A percentile compares a stretch with the other conserved stretches of the same genome.
phyloP scores from a whole-genome alignment of 495 filamentous ascomycete genomes.

The Neurospora sp. region DNA sequence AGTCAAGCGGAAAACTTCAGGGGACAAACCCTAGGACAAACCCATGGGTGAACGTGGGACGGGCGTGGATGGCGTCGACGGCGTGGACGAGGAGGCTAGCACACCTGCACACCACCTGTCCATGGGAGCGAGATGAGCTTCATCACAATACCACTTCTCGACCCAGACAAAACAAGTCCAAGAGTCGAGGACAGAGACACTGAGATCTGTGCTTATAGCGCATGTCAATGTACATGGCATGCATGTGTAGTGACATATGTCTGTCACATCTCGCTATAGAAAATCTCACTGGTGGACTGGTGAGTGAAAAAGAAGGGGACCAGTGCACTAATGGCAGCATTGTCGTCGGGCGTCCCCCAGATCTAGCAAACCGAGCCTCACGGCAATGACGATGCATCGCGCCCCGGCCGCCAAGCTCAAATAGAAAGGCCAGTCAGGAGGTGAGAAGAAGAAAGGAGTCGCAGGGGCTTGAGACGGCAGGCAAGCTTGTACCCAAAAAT shows the following conservation, averaged over 20 bases:
- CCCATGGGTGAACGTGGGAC: background rate
- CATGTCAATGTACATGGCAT: background rate
- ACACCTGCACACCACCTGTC: background rate
- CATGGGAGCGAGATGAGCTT: background rate
- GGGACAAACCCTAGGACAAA: background rate
- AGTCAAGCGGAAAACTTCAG: slow-evolving; percentile 1
- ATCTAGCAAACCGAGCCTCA: background rate
- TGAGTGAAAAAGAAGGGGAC: background rate
- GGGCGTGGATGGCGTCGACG: background rate
- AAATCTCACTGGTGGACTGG: background rate
- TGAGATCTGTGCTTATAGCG: background rate
- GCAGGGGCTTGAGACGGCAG: slow-evolving; percentile 12
- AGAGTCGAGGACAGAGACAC: background rate
- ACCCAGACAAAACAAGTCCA: background rate
- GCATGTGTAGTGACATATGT: background rate
- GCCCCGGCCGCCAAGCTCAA: background rate
- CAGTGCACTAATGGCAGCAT: background rate
- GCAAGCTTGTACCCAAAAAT: slow-evolving; percentile 31
- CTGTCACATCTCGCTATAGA: background rate
- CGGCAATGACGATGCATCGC: background rate
- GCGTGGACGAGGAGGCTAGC: background rate
- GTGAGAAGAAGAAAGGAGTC: background rate
- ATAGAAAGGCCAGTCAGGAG: background rate
- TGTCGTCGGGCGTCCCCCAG: background rate
- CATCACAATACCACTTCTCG: background rate